Percentiles rank a stretch among this genome's conserved stretches.
These are phyloP conservation scores for Geotrichum fermentans DNA, from an alignment of 1,139 yeast species.

Conservation along the genomic window DNA sequence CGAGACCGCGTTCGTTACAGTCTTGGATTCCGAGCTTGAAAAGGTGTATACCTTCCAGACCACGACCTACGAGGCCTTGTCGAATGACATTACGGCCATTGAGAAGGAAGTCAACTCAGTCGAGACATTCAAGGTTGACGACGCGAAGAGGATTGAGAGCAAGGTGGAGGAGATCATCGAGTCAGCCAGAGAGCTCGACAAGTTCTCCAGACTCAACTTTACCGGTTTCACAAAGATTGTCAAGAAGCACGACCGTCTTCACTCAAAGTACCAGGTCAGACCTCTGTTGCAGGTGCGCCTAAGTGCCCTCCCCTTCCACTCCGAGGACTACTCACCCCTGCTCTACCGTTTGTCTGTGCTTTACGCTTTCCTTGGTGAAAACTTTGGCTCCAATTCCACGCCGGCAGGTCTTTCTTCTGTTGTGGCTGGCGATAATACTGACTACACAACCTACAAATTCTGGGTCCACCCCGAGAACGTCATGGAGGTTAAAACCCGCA, in stretches of 20 bases:
- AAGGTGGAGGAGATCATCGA: slow-evolving; percentile 69
- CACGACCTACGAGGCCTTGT: slow-evolving; percentile 63
- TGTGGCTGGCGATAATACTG: slow-evolving; percentile 46
- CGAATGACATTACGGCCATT: slow-evolving; percentile 56
- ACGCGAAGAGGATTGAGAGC: slow-evolving; percentile 53
- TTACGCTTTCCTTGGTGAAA: slow-evolving; percentile 76
- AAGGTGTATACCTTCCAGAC: slow-evolving; percentile 88
- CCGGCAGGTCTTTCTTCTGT: slow-evolving; percentile 33
- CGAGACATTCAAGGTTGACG: slow-evolving; percentile 31
- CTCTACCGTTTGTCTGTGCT: slow-evolving; percentile 76
- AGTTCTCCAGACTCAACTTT: slow-evolving; percentile 82
- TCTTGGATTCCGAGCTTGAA: slow-evolving; percentile 80
- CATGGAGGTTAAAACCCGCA: slow-evolving; percentile 94
- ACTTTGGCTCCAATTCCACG: slow-evolving; percentile 36
- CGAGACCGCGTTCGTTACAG: slow-evolving; percentile 74
- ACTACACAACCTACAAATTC: slow-evolving; percentile 76
- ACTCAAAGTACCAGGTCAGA: slow-evolving; percentile 77
- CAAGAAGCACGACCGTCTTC: slow-evolving; percentile 91
- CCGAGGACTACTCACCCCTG: slow-evolving; percentile 91
- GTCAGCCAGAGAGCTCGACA: slow-evolving; percentile 80
- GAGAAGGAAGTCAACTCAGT: slow-evolving; percentile 44
- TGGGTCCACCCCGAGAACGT: slow-evolving; percentile 96
- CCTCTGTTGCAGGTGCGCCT: slow-evolving; percentile 85
- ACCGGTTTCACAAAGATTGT: slow-evolving; percentile 94
- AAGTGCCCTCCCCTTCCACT: slow-evolving; percentile 82